phyloP scores from a whole-genome alignment of 164 flowering plant species.

The Vitis vinifera region ASM3070453v1 NC_081807.1:7345001-7345500 shows the following conservation, averaged over 20 bases:
- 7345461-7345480: not conserved
- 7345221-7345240: not conserved
- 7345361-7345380: constrained; percentile 99
- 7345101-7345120: constrained; percentile 55
- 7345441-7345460: not conserved
- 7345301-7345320: constrained; percentile 84
- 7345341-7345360: constrained; percentile 85
- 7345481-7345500: no score
- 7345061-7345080: not conserved
- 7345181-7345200: constrained; percentile 65
- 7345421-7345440: not conserved
- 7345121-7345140: constrained; percentile 82
- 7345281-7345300: constrained; percentile 87
- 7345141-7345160: constrained; percentile 97
- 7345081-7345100: constrained; percentile 71
- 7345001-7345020: no score
- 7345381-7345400: constrained; percentile 97
- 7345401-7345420: constrained; percentile 62
- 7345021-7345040: no score
- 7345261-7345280: not conserved
- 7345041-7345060: no score
- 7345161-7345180: constrained; percentile 84
- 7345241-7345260: constrained; percentile 2
- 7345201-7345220: not conserved
- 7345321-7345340: constrained; percentile 83